phyloP scores from a whole-genome alignment of 1,139 yeast genomes.

The Diutina sp. region DNA sequence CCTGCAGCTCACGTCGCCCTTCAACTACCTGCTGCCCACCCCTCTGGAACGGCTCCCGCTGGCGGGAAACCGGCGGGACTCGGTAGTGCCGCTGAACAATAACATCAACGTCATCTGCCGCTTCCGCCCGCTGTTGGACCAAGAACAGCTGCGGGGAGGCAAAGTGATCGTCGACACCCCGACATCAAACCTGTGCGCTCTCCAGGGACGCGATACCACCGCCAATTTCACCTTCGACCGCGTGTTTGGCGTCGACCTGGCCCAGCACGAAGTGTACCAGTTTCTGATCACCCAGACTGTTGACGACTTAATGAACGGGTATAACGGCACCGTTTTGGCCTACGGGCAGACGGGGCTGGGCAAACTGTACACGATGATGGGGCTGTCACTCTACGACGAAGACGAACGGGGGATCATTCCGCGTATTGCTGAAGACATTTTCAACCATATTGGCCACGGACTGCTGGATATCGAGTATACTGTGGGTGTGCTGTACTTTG shows the following conservation, averaged over 20 bases:
- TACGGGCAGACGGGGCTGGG: constrained; percentile 91
- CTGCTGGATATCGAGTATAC: constrained; percentile 33
- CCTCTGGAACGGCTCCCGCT: constrained; percentile 1
- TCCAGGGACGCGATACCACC: not conserved
- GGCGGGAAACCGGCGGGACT: not conserved
- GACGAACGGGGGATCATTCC: constrained; percentile 52
- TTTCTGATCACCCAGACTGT: constrained; percentile 46
- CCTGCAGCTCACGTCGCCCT: constrained; percentile 1
- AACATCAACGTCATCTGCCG: constrained; percentile 2
- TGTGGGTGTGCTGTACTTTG: constrained; percentile 66
- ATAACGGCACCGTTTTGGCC: constrained; percentile 75
- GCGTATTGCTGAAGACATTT: constrained; percentile 55
- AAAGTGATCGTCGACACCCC: not conserved
- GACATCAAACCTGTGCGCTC: not conserved
- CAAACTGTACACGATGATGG: constrained; percentile 63
- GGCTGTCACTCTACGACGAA: constrained; percentile 22
- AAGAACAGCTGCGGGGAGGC: not conserved
- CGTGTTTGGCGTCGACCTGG: constrained; percentile 38
- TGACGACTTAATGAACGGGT: constrained; percentile 63
- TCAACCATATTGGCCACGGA: constrained; percentile 39
- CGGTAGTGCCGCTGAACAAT: not conserved
- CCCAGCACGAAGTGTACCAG: constrained; percentile 52
- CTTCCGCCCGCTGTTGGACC: not conserved
- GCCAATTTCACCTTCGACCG: constrained; percentile 47
- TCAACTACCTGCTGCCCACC: not conserved